A percentile compares a stretch with the other conserved stretches of the same genome.
These are phyloP conservation scores for Scenedesmus sp. DNA, from an alignment of 163 green algal species.

Conservation along the genomic window DNA sequence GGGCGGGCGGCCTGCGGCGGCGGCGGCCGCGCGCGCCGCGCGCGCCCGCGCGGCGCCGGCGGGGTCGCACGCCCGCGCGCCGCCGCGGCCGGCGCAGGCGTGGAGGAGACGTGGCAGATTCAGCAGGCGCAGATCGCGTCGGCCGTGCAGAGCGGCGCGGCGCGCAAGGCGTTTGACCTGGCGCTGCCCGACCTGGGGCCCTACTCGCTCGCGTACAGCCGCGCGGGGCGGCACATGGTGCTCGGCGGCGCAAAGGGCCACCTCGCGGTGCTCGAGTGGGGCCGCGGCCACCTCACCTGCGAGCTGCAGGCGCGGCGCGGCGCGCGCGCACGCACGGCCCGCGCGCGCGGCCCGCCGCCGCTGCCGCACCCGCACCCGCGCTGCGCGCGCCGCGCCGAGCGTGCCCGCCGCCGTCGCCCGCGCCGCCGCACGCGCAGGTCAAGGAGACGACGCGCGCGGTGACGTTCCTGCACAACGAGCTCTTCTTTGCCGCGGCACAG, in stretches of 20 bases:
- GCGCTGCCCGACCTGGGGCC: constrained; percentile 85
- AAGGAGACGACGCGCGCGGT: constrained; percentile 87
- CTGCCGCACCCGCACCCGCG: too few relatives aligned
- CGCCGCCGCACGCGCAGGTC: too few relatives aligned
- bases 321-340: too few relatives aligned
- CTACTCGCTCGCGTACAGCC: constrained; percentile 89
- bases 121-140: constrained; percentile 77
- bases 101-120: constrained; percentile 92
- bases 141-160: constrained; percentile 76
- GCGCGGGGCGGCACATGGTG: constrained; percentile 82
- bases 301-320: constrained; percentile 92
- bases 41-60: neutral
- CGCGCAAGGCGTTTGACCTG: constrained; percentile 91
- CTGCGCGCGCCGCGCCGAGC: too few relatives aligned
- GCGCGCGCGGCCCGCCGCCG: too few relatives aligned
- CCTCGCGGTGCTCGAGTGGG: constrained; percentile 93
- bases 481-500: constrained; percentile 95
- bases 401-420: too few relatives aligned
- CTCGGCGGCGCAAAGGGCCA: constrained; percentile 91
- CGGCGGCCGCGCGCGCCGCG: neutral
- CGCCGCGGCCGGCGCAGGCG: constrained; percentile 48
- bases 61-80: neutral
- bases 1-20: neutral
- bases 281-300: constrained; percentile 70
- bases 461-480: constrained; percentile 95